Evolutionary conservation across 352 stramenopile genomes (phyloP), one percentile per base, ranked within the genome.

Genomic region (Pythium aquatile): DNA sequence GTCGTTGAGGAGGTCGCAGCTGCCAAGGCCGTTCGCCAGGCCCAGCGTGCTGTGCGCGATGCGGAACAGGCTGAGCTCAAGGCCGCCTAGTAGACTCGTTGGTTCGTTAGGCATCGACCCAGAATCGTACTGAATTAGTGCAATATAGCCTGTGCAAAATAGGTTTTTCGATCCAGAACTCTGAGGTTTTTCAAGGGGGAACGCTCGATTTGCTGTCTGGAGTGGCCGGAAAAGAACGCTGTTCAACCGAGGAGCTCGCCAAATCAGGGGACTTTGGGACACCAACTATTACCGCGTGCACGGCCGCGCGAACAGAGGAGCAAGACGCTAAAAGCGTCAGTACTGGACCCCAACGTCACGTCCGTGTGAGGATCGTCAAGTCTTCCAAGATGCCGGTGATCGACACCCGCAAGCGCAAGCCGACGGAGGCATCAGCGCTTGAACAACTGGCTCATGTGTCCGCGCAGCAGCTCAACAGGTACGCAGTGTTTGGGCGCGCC

Each of bases 21-120:
- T 42, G 75, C 74, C 39, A 90, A 90, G 64, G 69, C 81, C 59
- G 55, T 63, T 33, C 84, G 82, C 24, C 74, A 85, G 40, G 69
- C 79, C 2, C 66, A 81, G 52, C 76, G 58, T 5, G 62, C 46
- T 33, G 78, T 55, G 65, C 76, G 51, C 49, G 65, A 62, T 73
- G 80, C 63, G 32, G 71, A 80, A 52, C 61, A 78, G 42, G 61
- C 74, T 28, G 56, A 68, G 48, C 26, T 47, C 28, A 57, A 46
- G 52, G 53, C 53, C 39, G 32, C 28, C 42, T 24, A 58, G 40
- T 65, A 58, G 56, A 32, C 28, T 24, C 29, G 30, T 7, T 44
- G 3, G 30, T 8, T 32, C 8, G 28, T 46, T 53, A 24, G 20
- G 24, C n/a, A 51, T 26, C 8, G 24, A 24, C 26, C 26, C 3